Percentiles rank a stretch among this genome's conserved stretches.
Conservation (phyloP, 129 eudicot species). For the Escallonia rubra region DNA sequence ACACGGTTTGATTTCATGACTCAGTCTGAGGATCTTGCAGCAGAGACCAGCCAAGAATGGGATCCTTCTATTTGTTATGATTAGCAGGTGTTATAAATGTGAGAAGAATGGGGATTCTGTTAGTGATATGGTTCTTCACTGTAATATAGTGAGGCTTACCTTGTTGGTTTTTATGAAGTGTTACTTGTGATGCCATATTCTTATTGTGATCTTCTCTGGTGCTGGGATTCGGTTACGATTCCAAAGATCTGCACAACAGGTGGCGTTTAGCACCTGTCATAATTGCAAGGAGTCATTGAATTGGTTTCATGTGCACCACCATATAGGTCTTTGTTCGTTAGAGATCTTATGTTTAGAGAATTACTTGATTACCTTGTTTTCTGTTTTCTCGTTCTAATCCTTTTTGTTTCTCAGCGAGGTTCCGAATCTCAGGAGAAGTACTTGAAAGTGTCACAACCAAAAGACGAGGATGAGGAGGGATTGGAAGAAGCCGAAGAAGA, state of each 20-base stretch:
- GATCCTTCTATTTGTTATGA: no score
- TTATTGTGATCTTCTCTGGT: not conserved
- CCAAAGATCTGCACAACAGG: no score
- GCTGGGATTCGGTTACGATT: not conserved
- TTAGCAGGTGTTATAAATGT: no score
- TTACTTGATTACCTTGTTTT: not conserved
- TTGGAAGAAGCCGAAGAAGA: conserved; percentile 52
- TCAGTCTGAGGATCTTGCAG: no score
- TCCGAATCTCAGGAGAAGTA: conserved; percentile 12
- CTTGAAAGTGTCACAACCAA: conserved; percentile 22
- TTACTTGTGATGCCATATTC: not conserved
- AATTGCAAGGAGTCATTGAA: not conserved
- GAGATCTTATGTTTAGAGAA: no score
- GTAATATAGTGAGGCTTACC: no score
- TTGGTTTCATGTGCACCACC: not conserved
- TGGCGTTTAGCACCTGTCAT: not conserved
- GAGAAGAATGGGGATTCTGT: no score
- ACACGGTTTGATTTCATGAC: no score
- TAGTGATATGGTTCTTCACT: no score
- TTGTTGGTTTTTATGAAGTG: no score
- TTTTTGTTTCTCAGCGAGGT: conserved; percentile 2
- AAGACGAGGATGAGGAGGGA: conserved; percentile 57
- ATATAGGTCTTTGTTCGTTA: not conserved
- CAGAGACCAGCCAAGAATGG: no score
- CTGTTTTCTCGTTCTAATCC: not conserved